Evolutionary conservation across 768 basidiomycete species (phyloP).

Genomic region (Naematelia encephala): DNA sequence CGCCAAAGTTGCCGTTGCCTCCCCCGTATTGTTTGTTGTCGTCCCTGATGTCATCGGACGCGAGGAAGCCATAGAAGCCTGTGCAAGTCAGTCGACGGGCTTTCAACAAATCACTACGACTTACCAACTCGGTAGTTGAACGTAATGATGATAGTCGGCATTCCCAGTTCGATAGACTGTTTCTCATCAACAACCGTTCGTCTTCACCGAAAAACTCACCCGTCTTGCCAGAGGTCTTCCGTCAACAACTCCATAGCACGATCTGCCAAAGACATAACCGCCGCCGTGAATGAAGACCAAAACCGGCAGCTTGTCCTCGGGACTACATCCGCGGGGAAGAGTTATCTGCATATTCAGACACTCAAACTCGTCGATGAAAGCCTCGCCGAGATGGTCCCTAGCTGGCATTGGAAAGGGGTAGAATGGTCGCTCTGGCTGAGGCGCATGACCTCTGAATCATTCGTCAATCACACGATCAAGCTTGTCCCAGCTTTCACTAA

Average conservation of each 20-base stretch:
- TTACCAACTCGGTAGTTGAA: constrained; percentile 7
- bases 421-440: constrained; percentile 14
- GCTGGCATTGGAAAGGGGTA: constrained; percentile 19
- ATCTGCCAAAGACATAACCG: constrained; percentile 17
- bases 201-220: background rate
- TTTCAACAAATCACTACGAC: background rate
- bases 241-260: constrained; percentile 10
- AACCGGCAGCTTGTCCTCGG: constrained; percentile 11
- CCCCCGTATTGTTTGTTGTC: constrained; percentile 4
- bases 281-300: constrained; percentile 25
- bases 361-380: constrained; percentile 13
- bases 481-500: too few species aligned
- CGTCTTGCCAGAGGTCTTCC: constrained; percentile 5
- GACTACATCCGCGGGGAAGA: constrained; percentile 2
- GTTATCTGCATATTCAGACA: constrained; percentile 13
- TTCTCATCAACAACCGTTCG: too few species aligned
- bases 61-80: constrained; percentile 2
- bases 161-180: constrained; percentile 10
- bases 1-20: background rate
- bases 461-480: too few species aligned
- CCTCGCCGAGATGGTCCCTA: constrained; percentile 1
- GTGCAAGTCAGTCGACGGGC: background rate
- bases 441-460: constrained; percentile 2
- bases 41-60: constrained; percentile 15
- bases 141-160: constrained; percentile 21